A percentile compares a stretch with the other conserved stretches of the same genome.
Conservation (phyloP, 192 early-diverging fungal genomes). For the Linnemannia elongata region DNA sequence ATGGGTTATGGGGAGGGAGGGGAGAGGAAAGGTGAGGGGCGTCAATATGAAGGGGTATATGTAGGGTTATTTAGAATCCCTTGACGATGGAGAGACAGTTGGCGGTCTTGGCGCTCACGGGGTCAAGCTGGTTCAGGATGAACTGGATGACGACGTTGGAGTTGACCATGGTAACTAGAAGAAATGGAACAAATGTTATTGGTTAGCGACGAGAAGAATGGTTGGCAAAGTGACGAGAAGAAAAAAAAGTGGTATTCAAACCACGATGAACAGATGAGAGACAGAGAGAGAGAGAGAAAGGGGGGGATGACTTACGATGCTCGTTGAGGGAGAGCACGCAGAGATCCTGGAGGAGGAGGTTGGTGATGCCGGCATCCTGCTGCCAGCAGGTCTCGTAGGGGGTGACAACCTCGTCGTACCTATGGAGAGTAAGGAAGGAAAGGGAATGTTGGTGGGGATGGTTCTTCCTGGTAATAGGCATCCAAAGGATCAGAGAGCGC, state of each 20-base stretch:
- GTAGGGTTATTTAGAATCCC: neutral
- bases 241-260: neutral
- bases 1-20: neutral
- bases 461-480: neutral
- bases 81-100: slow-evolving; percentile 30
- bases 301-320: slow-evolving; percentile 24
- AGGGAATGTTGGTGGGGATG: neutral
- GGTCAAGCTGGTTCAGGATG: slow-evolving; percentile 43
- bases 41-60: no score
- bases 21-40: neutral
- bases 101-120: slow-evolving; percentile 32
- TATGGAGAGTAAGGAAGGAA: neutral
- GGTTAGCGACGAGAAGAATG: neutral
- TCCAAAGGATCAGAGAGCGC: neutral
- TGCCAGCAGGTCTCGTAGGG: slow-evolving; percentile 30
- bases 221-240: neutral
- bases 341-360: slow-evolving; percentile 26
- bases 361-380: slow-evolving; percentile 12
- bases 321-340: slow-evolving; percentile 30
- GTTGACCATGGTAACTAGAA: slow-evolving; percentile 40
- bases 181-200: no score
- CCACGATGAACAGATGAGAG: neutral
- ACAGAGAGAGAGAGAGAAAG: no score
- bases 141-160: slow-evolving; percentile 34
- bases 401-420: slow-evolving; percentile 42